phyloP scores from a whole-genome alignment of 2,329 filamentous ascomycete species.

The Metarhizium rileyi region DNA sequence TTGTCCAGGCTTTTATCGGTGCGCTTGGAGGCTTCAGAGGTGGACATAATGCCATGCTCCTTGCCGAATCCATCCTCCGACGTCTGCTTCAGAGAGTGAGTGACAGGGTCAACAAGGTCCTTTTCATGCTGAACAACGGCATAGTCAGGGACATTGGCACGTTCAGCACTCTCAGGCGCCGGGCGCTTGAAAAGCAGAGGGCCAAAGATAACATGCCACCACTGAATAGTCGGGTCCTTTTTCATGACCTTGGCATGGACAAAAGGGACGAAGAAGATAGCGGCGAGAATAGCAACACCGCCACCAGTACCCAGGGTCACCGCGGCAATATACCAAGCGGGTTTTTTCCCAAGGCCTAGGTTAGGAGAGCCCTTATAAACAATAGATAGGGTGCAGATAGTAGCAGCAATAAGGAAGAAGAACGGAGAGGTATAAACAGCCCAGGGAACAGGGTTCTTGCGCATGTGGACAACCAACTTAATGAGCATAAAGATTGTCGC shows the following conservation, averaged over 20 bases:
- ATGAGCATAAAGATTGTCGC: conserved; percentile 62
- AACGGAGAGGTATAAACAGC: conserved; percentile 64
- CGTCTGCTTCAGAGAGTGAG: conserved; percentile 18
- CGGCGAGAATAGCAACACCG: conserved; percentile 48
- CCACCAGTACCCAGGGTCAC: conserved; percentile 56
- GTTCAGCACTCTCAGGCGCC: conserved; percentile 39
- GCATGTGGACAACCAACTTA: conserved; percentile 54
- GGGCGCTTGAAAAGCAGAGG: conserved; percentile 56
- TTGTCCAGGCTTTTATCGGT: conserved; percentile 26
- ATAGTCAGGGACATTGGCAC: conserved; percentile 60
- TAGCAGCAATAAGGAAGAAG: conserved; percentile 68
- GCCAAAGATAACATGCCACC: conserved; percentile 52
- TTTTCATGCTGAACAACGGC: conserved; percentile 61
- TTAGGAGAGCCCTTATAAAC: conserved; percentile 74
- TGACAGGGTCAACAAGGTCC: conserved; percentile 32
- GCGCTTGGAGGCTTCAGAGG: conserved; percentile 11
- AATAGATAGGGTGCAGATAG: conserved; percentile 65
- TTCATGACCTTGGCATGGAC: conserved; percentile 58
- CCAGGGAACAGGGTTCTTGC: conserved; percentile 62
- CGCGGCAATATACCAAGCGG: conserved; percentile 54
- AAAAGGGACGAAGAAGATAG: conserved; percentile 65
- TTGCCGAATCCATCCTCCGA: conserved; percentile 17
- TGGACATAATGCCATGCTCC: conserved; percentile 4
- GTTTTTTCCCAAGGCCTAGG: conserved; percentile 55
- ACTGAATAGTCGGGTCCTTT: conserved; percentile 54